Conservation (phyloP, 2,329 filamentous ascomycete genomes). For the Pseudocercospora cruenta region DNA sequence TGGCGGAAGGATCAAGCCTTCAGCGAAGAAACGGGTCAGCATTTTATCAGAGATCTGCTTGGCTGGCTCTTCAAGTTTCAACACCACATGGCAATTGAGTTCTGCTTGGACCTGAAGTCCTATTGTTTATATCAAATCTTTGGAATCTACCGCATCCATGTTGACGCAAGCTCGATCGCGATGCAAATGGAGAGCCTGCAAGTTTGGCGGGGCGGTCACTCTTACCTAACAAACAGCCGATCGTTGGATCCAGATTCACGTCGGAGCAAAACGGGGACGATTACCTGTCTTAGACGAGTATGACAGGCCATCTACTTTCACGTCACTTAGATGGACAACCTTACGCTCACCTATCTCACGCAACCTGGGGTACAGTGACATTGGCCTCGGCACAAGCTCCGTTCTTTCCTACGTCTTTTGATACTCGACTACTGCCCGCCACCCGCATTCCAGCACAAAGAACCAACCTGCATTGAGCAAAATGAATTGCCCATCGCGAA, state of each 20-base stretch:
- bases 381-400: conserved; percentile 7
- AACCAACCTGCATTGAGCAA: conserved; percentile 1
- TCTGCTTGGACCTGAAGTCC: neutral
- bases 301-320: neutral
- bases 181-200: neutral
- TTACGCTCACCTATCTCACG: neutral
- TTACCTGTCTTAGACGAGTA: neutral
- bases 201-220: neutral
- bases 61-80: neutral
- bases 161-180: neutral
- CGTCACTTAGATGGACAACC: conserved; percentile 11
- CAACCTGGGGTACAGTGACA: neutral
- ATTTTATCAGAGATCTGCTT: neutral
- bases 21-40: neutral
- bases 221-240: neutral
- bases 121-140: neutral
- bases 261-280: neutral
- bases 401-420: neutral
- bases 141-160: neutral
- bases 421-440: neutral
- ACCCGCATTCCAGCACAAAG: conserved; percentile 1
- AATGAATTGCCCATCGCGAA: conserved; percentile 71
- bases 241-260: neutral
- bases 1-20: neutral
- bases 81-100: neutral